These are phyloP conservation scores for Grosmannia clavigera DNA, from an alignment of 2,329 filamentous ascomycete species.

Conservation along the genomic window DNA sequence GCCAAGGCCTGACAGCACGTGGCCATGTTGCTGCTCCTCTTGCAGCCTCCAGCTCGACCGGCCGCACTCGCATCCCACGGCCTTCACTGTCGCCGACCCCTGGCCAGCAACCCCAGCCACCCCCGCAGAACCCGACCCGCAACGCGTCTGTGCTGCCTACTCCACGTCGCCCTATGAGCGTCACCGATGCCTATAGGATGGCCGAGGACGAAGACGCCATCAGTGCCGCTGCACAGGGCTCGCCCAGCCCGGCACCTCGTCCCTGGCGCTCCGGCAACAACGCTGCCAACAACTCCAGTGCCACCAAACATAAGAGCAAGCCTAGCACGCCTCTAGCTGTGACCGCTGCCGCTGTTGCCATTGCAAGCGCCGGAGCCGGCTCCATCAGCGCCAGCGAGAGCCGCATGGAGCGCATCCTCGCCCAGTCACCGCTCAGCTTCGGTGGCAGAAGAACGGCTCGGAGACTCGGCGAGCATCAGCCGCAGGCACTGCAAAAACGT, in stretches of 20 bases:
- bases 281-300: slow-evolving; percentile 10
- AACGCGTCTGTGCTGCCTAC: neutral
- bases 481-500: neutral
- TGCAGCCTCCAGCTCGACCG: neutral
- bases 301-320: neutral
- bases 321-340: neutral
- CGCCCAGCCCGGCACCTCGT: slow-evolving; percentile 39
- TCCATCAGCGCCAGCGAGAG: slow-evolving; percentile 8
- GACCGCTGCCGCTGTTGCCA: neutral
- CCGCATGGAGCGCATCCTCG: slow-evolving; percentile 13
- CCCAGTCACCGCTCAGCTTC: slow-evolving; percentile 14
- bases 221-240: slow-evolving; percentile 19
- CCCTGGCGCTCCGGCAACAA: slow-evolving; percentile 24
- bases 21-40: neutral
- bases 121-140: neutral
- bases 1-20: neutral
- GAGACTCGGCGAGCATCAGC: slow-evolving; percentile 6
- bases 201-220: slow-evolving; percentile 21
- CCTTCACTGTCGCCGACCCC: slow-evolving; percentile 14
- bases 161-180: slow-evolving; percentile 22
- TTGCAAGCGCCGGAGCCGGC: neutral
- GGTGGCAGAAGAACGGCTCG: slow-evolving; percentile 12
- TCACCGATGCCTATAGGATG: slow-evolving; percentile 30
- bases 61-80: slow-evolving; percentile 19
- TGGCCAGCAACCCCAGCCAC: slow-evolving; percentile 1